Evolutionary conservation across 306 rosid species (phyloP).

Genomic region (Vigna trinervia): DNA sequence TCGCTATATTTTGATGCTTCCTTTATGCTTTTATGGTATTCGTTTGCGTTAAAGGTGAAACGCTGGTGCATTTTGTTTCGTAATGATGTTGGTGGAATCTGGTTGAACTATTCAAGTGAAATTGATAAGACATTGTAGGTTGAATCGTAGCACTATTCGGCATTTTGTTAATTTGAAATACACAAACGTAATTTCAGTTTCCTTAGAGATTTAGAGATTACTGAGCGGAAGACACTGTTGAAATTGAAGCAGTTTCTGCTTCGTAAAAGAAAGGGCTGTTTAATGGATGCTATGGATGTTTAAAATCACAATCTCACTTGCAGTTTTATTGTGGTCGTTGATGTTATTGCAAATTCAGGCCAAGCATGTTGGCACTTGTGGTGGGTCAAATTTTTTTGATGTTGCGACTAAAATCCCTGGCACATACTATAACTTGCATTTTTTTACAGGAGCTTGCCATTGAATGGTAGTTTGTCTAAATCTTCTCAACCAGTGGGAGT

Average conservation of each 20-base stretch:
- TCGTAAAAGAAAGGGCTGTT: not conserved
- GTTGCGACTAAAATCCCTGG: not conserved
- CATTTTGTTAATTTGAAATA: conserved; percentile 24
- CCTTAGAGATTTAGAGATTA: conserved; percentile 5
- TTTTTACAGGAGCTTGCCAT: conserved; percentile 57
- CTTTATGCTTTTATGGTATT: not conserved
- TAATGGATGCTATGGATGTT: conserved; percentile 6
- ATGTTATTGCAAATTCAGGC: not conserved
- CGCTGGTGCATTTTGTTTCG: not conserved
- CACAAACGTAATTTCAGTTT: not conserved
- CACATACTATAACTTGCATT: no score
- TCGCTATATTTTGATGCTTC: not conserved
- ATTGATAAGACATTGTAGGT: not conserved
- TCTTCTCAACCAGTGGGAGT: conserved; percentile 37
- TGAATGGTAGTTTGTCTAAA: conserved; percentile 44
- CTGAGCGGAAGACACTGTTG: not conserved
- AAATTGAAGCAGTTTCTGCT: not conserved
- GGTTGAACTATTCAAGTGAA: not conserved
- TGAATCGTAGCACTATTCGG: conserved; percentile 21
- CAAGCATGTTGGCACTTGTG: not conserved
- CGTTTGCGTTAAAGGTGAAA: not conserved
- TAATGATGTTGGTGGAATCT: conserved; percentile 1
- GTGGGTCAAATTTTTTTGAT: not conserved
- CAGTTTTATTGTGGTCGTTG: not conserved
- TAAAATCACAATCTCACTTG: not conserved